Evolutionary conservation across 305 asterid species (phyloP), one percentile per base, ranked within the genome.

Genomic region (Fraxinus latifolia): DNA sequence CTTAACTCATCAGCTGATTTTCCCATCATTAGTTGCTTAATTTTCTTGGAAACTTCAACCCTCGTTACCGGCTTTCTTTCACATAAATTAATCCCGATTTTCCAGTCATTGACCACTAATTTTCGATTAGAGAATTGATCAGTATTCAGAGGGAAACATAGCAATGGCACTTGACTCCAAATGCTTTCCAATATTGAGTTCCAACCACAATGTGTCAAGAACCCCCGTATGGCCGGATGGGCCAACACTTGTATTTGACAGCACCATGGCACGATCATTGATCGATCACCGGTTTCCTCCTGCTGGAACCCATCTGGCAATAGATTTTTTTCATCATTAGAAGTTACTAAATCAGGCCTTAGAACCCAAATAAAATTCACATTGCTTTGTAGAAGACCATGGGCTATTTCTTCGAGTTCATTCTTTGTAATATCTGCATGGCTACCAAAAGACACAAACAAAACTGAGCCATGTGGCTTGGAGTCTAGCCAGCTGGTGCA

Each of bases 401-500:
- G 71, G 0, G 89, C 91, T 62, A 85, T 88, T 33, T 87, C 88
- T 3, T 73, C 12, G 0, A 90, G 74, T n/a, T 82, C 85, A n/a
- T 8, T 4, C 78, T 81, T 85, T 0, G 78, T 27, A 2, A 83
- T 76, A 58, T 85, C 89, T 14, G 88, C 90, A 58, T 83, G 85
- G 83, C 92, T 88, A 25, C 92, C 89, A 2, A 90, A 90, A 1
- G 91, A 86, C n/a, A 89, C 80, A 8, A 86, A 89, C 36, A 88
- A 42, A 31, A 90, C 89, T 3, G 88, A 83, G 42, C 86, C 88
- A 0, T 12, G 84, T 1, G 89, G 84, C 71, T 81, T 83, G 62
- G 79, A 27, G 73, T 82, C 78, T 50, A 88, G 86, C 90, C 91
- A 88, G 2, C 67, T 79, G 81, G 68, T 68, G 83, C 88, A 85